These are phyloP conservation scores for Acanthamoeba healyi DNA, from an alignment of 208 protist genomes.

Conservation along the genomic window DNA sequence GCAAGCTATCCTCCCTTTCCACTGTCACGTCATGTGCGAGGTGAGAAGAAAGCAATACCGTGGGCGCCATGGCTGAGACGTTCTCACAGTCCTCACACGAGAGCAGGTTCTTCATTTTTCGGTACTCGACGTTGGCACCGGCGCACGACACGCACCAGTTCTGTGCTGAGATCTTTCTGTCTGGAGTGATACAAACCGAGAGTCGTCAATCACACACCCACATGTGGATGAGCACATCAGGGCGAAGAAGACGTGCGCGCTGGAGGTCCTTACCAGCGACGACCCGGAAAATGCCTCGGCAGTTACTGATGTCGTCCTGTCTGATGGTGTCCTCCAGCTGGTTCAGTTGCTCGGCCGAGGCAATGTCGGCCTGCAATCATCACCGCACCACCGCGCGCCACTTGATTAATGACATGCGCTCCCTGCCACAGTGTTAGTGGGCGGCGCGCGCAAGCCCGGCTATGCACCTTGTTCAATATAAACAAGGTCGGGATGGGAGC, in stretches of 20 bases:
- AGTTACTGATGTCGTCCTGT: conserved; percentile 37
- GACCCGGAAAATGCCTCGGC: conserved; percentile 37
- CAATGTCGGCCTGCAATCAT: conserved; percentile 3
- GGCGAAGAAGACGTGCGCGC: neutral
- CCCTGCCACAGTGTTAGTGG: too few relatives aligned
- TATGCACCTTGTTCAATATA: conserved; percentile 41
- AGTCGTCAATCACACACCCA: too few relatives aligned
- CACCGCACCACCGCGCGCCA: too few relatives aligned
- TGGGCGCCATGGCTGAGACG: conserved; percentile 26
- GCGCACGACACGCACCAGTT: conserved; percentile 51
- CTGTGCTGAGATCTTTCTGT: conserved; percentile 46
- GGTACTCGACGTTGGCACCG: conserved; percentile 36
- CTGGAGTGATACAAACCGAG: neutral
- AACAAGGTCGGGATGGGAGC: conserved; percentile 59
- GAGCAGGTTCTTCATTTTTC: conserved; percentile 9
- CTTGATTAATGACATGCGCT: too few relatives aligned
- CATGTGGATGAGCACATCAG: neutral
- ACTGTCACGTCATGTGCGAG: neutral
- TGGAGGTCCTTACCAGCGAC: neutral
- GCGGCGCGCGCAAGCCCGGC: neutral
- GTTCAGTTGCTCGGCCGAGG: conserved; percentile 62
- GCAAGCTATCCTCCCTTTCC: too few relatives aligned
- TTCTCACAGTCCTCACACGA: conserved; percentile 39
- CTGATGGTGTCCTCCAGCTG: conserved; percentile 54
- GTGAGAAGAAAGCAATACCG: neutral